Base-by-base conservation (phyloP, 2,329 filamentous ascomycete genomes). In the Apiospora marii region DNA sequence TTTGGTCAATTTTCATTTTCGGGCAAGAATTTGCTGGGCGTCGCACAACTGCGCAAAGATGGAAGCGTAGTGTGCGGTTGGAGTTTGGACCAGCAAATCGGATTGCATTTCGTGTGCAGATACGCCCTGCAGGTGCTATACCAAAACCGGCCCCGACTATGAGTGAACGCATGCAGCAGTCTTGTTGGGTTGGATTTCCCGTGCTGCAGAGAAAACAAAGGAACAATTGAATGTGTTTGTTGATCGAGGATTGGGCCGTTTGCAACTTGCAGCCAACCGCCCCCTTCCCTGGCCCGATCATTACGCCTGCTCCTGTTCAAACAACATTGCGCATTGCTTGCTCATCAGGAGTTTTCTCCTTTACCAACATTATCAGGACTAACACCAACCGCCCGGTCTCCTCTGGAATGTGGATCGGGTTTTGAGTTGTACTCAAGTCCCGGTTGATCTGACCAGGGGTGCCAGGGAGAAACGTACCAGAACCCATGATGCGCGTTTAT, bases 111-210 rank as follows among this genome's bases (percentile, higher is more conserved):
- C 58, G 22, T 41, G 34, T 64, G 58, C 34, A 64, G 58, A 41
- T 41, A 41, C 58, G 58, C 34, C 58, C 58, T 64, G 58, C 34
- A 64, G 34, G 34, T 64, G 58, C 58, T 64, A 41, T 64, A 34
- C 58, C 34, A 6, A 22, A 64, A 64, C 34, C 58, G 30, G 58
- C 58, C 30, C 58, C 10, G 49, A 27, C 49, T 27, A 14, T 41
- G 37, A 41, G 5, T 41, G 37, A 41, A 41, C 37, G 37, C 10
- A 41, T 41, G 37, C 7, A 41, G 37, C 7, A 41, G 58, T 41
- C 30, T 64, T 37, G 30, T 37, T 61, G 58, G 34, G 10, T 61
- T 61, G 27, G 53, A 37, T 22, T 30, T 19, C 16, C 51, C 49
- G 4, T n/a, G 13, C 49, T 49, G 13, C 27, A 27, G 22, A 61